Evolutionary conservation across 495 filamentous ascomycete species (phyloP).

Genomic region (Talaromyces stipitatus): DNA sequence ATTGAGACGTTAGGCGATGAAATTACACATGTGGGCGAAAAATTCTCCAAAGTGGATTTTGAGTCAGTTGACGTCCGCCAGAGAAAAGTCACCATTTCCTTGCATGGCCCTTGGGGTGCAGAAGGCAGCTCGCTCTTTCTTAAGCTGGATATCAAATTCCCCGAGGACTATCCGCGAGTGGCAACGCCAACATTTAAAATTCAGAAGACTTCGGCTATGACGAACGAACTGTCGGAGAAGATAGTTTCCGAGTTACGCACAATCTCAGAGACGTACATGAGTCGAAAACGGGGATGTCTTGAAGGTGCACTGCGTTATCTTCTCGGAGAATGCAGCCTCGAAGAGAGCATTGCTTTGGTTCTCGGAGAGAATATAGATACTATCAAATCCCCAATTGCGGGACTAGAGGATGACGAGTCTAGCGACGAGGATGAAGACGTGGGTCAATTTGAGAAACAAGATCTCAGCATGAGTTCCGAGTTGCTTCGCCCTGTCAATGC

Average conservation of each 20-base stretch:
- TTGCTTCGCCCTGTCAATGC: slow-evolving; percentile 52
- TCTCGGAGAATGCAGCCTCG: slow-evolving; percentile 71
- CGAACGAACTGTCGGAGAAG: slow-evolving; percentile 56
- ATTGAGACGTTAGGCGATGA: slow-evolving; percentile 80
- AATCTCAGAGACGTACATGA: slow-evolving; percentile 61
- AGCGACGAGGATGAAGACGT: slow-evolving; percentile 81
- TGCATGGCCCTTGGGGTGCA: slow-evolving; percentile 80
- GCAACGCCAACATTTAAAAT: slow-evolving; percentile 59
- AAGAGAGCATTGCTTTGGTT: slow-evolving; percentile 65
- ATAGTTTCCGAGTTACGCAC: slow-evolving; percentile 60
- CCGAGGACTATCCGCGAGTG: slow-evolving; percentile 63
- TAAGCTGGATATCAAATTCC: slow-evolving; percentile 74
- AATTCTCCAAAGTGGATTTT: slow-evolving; percentile 76
- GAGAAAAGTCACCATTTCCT: slow-evolving; percentile 62
- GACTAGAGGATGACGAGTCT: slow-evolving; percentile 60
- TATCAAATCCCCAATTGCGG: slow-evolving; percentile 45
- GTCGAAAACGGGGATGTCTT: slow-evolving; percentile 66
- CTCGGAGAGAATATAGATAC: slow-evolving; percentile 38
- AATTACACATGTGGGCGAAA: slow-evolving; percentile 73
- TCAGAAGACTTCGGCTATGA: slow-evolving; percentile 72
- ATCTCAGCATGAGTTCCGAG: slow-evolving; percentile 46
- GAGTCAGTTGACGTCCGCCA: slow-evolving; percentile 77
- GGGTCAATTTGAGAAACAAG: slow-evolving; percentile 42
- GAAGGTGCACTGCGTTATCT: slow-evolving; percentile 78
- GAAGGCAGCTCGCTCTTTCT: slow-evolving; percentile 66